Evolutionary conservation across 2,329 filamentous ascomycete species (phyloP).

Genomic region (Seiridium unicorne): DNA sequence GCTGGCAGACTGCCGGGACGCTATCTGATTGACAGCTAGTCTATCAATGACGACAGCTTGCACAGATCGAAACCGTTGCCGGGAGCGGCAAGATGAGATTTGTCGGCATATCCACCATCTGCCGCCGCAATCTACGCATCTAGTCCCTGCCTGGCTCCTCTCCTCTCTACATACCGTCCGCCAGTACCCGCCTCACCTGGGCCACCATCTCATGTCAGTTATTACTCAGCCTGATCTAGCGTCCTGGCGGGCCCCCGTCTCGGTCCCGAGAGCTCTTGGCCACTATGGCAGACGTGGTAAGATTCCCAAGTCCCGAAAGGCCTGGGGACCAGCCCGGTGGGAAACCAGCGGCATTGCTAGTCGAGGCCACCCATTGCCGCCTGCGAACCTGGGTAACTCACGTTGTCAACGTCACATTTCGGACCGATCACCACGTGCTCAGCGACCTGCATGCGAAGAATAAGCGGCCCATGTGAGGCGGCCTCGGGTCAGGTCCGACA

Average conservation of each 20-base stretch:
- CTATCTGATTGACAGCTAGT: background rate
- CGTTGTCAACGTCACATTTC: constrained; percentile 6
- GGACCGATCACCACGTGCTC: constrained; percentile 7
- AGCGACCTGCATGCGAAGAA: background rate
- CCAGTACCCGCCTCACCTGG: background rate
- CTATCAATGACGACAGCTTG: constrained; percentile 3
- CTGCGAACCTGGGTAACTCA: background rate
- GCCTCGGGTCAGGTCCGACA: background rate
- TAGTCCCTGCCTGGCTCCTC: background rate
- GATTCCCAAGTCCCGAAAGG: background rate
- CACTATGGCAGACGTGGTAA: background rate
- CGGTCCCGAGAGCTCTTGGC: background rate
- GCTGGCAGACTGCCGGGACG: background rate
- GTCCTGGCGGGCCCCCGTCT: background rate
- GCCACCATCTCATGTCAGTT: background rate
- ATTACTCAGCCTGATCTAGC: constrained; percentile 3
- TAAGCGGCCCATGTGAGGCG: background rate
- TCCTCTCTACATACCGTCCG: background rate
- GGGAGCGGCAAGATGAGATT: background rate
- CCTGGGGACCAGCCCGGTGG: no score
- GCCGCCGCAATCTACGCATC: background rate
- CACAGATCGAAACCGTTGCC: background rate
- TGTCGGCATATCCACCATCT: background rate
- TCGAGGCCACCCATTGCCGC: no score
- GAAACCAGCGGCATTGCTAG: background rate